Evolutionary conservation across 768 basidiomycete species (phyloP).

Genomic region (Agaricus sinodeliciosus): DNA sequence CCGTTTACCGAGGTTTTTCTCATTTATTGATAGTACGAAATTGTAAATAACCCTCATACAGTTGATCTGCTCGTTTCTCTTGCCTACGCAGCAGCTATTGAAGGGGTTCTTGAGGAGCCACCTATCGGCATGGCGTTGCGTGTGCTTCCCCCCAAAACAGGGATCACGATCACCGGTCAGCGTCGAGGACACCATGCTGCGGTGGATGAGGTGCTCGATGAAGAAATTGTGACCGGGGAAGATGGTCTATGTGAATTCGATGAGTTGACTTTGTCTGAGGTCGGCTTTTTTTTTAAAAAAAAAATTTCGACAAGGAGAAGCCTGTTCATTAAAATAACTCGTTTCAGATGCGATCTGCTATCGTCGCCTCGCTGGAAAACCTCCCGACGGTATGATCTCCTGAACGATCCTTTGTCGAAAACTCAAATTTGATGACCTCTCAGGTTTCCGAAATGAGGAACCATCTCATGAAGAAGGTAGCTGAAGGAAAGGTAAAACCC

Average conservation of each 20-base stretch:
- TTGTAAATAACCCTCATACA: conserved; percentile 52
- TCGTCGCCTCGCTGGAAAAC: conserved; percentile 35
- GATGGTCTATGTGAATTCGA: conserved; percentile 52
- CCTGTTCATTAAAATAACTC: not conserved
- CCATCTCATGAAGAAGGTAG: conserved; percentile 46
- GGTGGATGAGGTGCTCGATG: not conserved
- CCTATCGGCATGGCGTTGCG: conserved; percentile 55
- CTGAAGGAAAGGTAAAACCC: conserved; percentile 45
- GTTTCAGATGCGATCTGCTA: conserved; percentile 39
- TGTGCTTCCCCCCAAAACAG: conserved; percentile 32
- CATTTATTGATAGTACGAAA: conserved; percentile 49
- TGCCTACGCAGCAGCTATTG: conserved; percentile 48
- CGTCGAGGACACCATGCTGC: not conserved
- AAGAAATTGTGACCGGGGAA: conserved; percentile 11
- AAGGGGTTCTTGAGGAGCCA: conserved; percentile 47
- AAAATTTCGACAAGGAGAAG: too few relatives aligned
- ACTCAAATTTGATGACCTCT: not conserved
- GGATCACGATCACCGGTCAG: conserved; percentile 1
- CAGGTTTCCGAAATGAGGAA: conserved; percentile 54
- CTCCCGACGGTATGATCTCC: conserved; percentile 40
- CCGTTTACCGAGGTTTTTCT: conserved; percentile 2
- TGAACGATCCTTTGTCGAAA: not conserved
- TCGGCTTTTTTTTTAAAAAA: too few relatives aligned
- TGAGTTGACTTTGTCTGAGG: conserved; percentile 28
- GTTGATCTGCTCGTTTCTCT: conserved; percentile 68